Percentiles rank a stretch among this genome's conserved stretches.
Evolutionary conservation across 805 yeast genomes (phyloP).

Genomic region (Ogataea degrootiae): DNA sequence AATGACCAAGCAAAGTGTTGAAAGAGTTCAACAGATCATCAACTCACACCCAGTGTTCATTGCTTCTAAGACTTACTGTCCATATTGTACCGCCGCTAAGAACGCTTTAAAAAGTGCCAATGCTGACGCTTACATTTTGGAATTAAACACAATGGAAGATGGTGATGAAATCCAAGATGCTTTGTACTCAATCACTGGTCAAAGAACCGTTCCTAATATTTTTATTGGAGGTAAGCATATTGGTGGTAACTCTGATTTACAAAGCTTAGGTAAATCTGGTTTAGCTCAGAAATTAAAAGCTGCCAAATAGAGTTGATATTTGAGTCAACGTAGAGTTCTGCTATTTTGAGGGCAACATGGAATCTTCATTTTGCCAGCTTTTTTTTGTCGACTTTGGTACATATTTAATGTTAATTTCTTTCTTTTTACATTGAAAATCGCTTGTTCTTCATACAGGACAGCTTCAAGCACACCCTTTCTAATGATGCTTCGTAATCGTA

Average conservation of each 20-base stretch:
- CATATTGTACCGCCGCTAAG: slow-evolving; percentile 54
- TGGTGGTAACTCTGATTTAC: slow-evolving; percentile 93
- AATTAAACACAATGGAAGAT: slow-evolving; percentile 52
- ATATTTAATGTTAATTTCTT: no score
- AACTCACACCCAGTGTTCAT: slow-evolving; percentile 64
- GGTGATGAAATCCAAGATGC: slow-evolving; percentile 83
- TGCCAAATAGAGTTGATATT: neutral
- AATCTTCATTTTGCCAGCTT: no score
- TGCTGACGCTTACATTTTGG: slow-evolving; percentile 48
- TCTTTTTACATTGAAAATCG: no score
- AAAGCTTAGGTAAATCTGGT: slow-evolving; percentile 46
- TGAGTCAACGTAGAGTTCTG: no score
- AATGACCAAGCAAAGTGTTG: slow-evolving; percentile 55
- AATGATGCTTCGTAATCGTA: no score
- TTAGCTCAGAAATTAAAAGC: slow-evolving; percentile 11
- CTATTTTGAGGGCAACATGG: no score
- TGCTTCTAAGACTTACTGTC: slow-evolving; percentile 78
- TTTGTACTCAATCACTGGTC: slow-evolving; percentile 73
- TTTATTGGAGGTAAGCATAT: slow-evolving; percentile 88
- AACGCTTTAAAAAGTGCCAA: slow-evolving; percentile 33
- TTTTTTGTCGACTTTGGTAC: no score
- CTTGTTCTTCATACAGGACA: no score
- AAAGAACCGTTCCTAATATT: slow-evolving; percentile 89
- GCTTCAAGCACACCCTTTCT: no score
- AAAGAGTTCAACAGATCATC: slow-evolving; percentile 61